Percentiles rank a stretch among this genome's conserved stretches.
phyloP scores from a whole-genome alignment of 805 yeast species.

The Candida saitoana region DNA sequence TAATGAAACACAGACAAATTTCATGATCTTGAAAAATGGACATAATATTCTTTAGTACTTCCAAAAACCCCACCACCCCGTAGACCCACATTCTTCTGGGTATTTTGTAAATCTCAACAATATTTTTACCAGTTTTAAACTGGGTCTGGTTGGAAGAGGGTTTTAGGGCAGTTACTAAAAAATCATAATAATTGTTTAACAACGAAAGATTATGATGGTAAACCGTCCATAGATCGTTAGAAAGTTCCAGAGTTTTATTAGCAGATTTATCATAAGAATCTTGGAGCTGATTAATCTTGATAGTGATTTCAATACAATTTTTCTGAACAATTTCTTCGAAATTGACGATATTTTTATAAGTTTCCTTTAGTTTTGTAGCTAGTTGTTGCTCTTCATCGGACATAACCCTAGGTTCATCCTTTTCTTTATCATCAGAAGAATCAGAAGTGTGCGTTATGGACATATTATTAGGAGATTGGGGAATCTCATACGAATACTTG shows the following conservation, averaged over 20 bases:
- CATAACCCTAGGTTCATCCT: conserved; percentile 27
- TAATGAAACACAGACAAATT: conserved; percentile 69
- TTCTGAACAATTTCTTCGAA: conserved; percentile 68
- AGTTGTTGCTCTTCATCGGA: conserved; percentile 61
- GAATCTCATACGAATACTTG: conserved; percentile 30
- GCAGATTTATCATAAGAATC: conserved; percentile 10
- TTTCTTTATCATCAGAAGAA: conserved; percentile 9
- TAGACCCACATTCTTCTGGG: conserved; percentile 82
- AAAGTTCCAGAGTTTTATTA: conserved; percentile 44
- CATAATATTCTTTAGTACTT: conserved; percentile 69
- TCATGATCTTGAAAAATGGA: conserved; percentile 74
- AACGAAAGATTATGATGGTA: conserved; percentile 64
- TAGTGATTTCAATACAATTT: conserved; percentile 57
- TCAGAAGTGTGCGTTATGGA: conserved; percentile 9
- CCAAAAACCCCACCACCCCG: conserved; percentile 77
- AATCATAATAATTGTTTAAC: conserved; percentile 68
- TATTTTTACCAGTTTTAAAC: conserved; percentile 71
- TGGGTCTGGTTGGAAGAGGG: conserved; percentile 48
- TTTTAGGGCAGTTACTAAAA: conserved; percentile 63
- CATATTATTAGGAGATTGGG: conserved; percentile 35
- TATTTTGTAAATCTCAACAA: conserved; percentile 72
- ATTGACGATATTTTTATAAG: conserved; percentile 64
- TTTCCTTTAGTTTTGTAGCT: conserved; percentile 68
- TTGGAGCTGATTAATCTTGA: conserved; percentile 43
- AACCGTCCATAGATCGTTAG: conserved; percentile 64